Base-by-base conservation (phyloP, 2,329 filamentous ascomycete species). In the Thelonectria rubi region DNA sequence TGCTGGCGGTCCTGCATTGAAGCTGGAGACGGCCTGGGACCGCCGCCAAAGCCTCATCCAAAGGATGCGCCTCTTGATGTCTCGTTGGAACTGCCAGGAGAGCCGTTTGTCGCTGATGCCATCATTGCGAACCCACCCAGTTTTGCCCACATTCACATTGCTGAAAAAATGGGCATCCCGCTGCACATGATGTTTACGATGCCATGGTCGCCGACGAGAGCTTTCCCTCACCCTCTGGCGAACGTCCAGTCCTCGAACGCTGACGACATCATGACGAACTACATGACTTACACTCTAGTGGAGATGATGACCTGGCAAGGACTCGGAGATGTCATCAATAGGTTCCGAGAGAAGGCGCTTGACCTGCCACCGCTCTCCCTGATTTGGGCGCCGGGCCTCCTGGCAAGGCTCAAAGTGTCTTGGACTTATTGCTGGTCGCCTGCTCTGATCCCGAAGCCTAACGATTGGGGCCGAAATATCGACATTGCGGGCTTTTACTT, bases 291-390 rank as follows among this genome's bases (percentile, higher is more conserved):
- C 70, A 88, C 90, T 0, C 80, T 97, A 18, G 91, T 97, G 2
- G 93, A 97, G 68, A 92, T 96, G 86, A 88, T 97, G 83, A 94
- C 93, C 11, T 97, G 93, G 93, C 93, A 97, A 77, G 93, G 93
- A 0, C 79, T 97, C 4, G 94, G 94, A 39, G 94, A 97, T 75
- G 82, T 97, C 6, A 94, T 97, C 73, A 97, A 98, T 73, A 85
- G 88, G 11, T 97, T 97, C 72, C 84, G 94, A 54, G 88, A 90
- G 66, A 88, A 88, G 60, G 86, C 86, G 14, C 82, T 97, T 1
- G 90, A 91, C 24, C 80, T 97, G 1, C 91, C 95, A 46, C 86
- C 90, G 0, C 83, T 97, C 43, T 93, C 91, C 63, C 80, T 92
- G 8, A 88, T 96, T 50, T 94, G 91, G 85, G 94, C 91, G 2